A percentile compares a stretch with the other conserved stretches of the same genome.
phyloP scores from a whole-genome alignment of 352 stramenopile genomes.

The Phytophthora boehmeriae region DNA sequence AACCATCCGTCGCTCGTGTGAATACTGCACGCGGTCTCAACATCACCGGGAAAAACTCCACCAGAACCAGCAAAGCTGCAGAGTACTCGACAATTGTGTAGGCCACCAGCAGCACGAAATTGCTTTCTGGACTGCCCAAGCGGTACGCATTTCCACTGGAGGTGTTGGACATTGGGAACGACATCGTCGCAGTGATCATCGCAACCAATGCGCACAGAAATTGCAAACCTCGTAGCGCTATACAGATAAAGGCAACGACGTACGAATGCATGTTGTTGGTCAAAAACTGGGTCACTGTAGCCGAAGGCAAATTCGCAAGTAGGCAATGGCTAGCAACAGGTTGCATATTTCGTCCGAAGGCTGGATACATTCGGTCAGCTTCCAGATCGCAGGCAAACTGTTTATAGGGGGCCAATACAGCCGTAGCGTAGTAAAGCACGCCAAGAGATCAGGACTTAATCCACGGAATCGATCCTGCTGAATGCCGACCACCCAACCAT shows the following conservation, averaged over 20 bases:
- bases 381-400: slow-evolving; percentile 8
- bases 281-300: too few relatives aligned
- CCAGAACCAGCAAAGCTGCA: slow-evolving; percentile 19
- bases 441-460: not conserved
- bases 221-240: slow-evolving; percentile 35
- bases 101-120: slow-evolving; percentile 32
- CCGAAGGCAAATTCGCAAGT: slow-evolving; percentile 20
- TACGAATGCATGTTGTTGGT: slow-evolving; percentile 32
- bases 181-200: slow-evolving; percentile 28
- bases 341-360: not conserved
- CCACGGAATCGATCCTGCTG: not conserved
- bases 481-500: not conserved
- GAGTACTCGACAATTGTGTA: slow-evolving; percentile 34
- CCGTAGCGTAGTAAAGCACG: not conserved
- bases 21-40: slow-evolving; percentile 31
- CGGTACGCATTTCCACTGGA: slow-evolving; percentile 19
- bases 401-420: too few relatives aligned
- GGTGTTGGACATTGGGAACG: slow-evolving; percentile 16
- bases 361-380: slow-evolving; percentile 1
- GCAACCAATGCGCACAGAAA: slow-evolving; percentile 35
- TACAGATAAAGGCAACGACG: slow-evolving; percentile 28
- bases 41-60: slow-evolving; percentile 43
- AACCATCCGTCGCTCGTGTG: slow-evolving; percentile 31
- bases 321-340: slow-evolving; percentile 2
- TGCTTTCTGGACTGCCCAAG: slow-evolving; percentile 33